A percentile compares a stretch with the other conserved stretches of the same genome.
These are phyloP conservation scores for Magnusiomyces magnusii DNA, from an alignment of 1,139 yeast species.

Conservation along the genomic window DNA sequence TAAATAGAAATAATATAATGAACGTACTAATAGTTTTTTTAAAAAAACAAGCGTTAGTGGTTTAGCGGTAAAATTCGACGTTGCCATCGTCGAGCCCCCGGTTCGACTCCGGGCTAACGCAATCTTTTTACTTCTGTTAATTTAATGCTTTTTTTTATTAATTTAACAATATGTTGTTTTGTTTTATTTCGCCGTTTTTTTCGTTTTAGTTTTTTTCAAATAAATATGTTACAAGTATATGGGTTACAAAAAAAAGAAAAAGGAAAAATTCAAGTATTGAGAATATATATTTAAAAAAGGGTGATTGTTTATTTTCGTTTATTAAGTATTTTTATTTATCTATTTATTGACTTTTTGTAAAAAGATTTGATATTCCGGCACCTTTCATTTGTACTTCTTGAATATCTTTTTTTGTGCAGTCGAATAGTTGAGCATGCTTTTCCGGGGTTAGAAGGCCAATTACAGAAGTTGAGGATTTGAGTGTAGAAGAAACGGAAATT, in stretches of 20 bases:
- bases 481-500: no score
- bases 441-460: neutral
- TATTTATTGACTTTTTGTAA: neutral
- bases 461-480: neutral
- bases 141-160: neutral
- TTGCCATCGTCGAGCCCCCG: constrained; percentile 51
- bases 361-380: neutral
- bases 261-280: neutral
- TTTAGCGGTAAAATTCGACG: constrained; percentile 47
- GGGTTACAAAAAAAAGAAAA: no score
- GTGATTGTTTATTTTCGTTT: neutral
- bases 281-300: neutral
- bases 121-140: no score
- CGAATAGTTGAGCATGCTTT: neutral
- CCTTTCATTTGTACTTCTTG: neutral
- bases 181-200: no score
- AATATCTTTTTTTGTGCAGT: neutral
- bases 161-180: no score
- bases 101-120: constrained; percentile 51
- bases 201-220: neutral
- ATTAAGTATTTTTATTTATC: neutral
- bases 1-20: no score
- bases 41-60: constrained; percentile 40
- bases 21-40: no score
- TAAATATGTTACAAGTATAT: no score